Base-by-base conservation (phyloP, 2,329 filamentous ascomycete species). In the Beauveria medogensis region DNA sequence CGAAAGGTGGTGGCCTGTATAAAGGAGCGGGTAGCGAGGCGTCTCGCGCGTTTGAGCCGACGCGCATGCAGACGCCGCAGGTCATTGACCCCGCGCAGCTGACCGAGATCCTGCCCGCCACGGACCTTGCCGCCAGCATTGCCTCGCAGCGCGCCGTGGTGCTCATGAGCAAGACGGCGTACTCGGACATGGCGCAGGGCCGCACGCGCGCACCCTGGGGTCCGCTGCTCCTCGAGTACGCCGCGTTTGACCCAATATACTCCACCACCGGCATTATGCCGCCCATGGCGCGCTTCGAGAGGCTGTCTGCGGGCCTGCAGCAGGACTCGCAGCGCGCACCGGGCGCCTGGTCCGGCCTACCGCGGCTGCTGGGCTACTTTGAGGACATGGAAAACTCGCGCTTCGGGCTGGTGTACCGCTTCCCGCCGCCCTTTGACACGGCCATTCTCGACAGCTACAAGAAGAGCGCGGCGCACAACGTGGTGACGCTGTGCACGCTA, bases 401-500 rank as follows among this genome's bases (percentile, higher is more conserved):
- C 10, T 83, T 91, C 59, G 90, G 89, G 5, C 77, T 93, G 12
- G 81, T 93, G 12, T 93, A 91, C 67, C 86, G 89, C 55, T 83
- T 92, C 34, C 89, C 89, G 2, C 79, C 82, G 1, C 78, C 81
- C 9, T 88, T 90, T 72, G 81, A 83, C 64, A 77, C 84, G 10
- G 77, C 85, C 10, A 79, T 80, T 3, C 79, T 82, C 44, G 80
- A 83, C 60, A 74, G 75, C 26, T 72, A 79, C 10, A 81, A 79
- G 0, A 77, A 80, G 56, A 79, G 77, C 34, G 76, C 80, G 0
- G 68, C 77, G 0, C 80, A 81, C 65, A 81, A 76, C 59, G 69
- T 85, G 3, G 80, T 78, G 50, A 83, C 83, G 0, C 70, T 88
- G 6, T 73, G 75, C 16, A 78, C 85, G 58, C 75, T 88, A 12